Evolutionary conservation across 495 filamentous ascomycete species (phyloP), one percentile per base, ranked within the genome.

Genomic region (Aspergillus carlsbadensis): DNA sequence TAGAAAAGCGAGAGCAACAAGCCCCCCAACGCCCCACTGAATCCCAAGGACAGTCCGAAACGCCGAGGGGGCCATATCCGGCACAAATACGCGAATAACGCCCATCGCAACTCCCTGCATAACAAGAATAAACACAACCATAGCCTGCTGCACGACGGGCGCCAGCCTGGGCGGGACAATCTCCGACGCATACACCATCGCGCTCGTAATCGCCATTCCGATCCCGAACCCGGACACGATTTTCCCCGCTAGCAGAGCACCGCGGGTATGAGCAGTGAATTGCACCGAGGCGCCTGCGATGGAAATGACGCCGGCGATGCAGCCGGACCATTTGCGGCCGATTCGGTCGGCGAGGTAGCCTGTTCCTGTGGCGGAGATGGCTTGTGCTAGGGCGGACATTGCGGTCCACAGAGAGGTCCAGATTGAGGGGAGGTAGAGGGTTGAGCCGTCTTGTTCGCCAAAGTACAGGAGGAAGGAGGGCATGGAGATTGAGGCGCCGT

Each of bases 361-460:
- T 3, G 26, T 20, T 14, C 2, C 10, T 33, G 46, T 24, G 18
- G 41, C 40, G 13, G 40, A 40, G 2, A 54, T 13, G 10, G 52
- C 52, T 10, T 54, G 52, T 3, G 20, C 11, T n/a, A 54, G 26
- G 2, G 40, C 34, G 20, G 52, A 43, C 52, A 54, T 54, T 6
- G 52, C 34, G 2, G 52, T 54, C 52, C 52, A 54, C 2, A 54
- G 31, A 2, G 52, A 54, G 1, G 52, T 54, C 52, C 52, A 54
- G 29, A 46, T 46, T 3, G 51, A 54, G 0, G 39, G 51, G 8
- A 45, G 41, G 14, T 45, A 54, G 13, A 43, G 31, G 0, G 26
- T 34, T 1, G 40, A 10, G 7, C 7, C 8, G 2, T 20, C 42
- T 1, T 24, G 7, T 7, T 20, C 13, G 18, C 52, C 52, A 10